phyloP scores from a whole-genome alignment of 108 stramenopile genomes.

The Cyclotella sp. region DNA sequence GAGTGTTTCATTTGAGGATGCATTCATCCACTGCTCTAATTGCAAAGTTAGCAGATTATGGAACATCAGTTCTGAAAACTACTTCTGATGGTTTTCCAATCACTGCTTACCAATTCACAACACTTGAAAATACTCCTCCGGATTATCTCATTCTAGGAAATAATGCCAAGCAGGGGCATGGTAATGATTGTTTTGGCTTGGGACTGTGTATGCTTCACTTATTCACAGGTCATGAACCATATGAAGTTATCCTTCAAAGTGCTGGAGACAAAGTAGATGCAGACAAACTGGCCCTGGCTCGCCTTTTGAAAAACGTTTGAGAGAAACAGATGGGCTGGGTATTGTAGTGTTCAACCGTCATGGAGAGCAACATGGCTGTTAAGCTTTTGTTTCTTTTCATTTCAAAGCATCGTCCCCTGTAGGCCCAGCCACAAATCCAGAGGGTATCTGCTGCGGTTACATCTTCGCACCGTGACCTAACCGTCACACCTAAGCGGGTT shows the following conservation, averaged over 20 bases:
- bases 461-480: no score
- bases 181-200: slow-evolving; percentile 92
- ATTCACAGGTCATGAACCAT: slow-evolving; percentile 94
- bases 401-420: no score
- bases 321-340: no score
- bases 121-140: slow-evolving; percentile 96
- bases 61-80: slow-evolving; percentile 87
- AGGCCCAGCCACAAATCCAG: no score
- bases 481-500: no score
- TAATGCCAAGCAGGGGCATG: slow-evolving; percentile 83
- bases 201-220: slow-evolving; percentile 96
- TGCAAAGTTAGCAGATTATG: slow-evolving; percentile 98
- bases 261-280: no score
- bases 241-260: slow-evolving; percentile 95
- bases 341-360: background rate
- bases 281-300: no score
- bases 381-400: no score
- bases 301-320: no score
- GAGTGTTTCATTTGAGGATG: slow-evolving; percentile 72
- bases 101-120: slow-evolving; percentile 94
- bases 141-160: slow-evolving; percentile 94
- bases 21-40: slow-evolving; percentile 60
- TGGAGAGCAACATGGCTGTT: background rate
- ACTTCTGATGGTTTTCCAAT: slow-evolving; percentile 83
- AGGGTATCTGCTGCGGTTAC: no score